These are phyloP conservation scores for Knufia petricola DNA, from an alignment of 2,329 filamentous ascomycete genomes.

Conservation along the genomic window DNA sequence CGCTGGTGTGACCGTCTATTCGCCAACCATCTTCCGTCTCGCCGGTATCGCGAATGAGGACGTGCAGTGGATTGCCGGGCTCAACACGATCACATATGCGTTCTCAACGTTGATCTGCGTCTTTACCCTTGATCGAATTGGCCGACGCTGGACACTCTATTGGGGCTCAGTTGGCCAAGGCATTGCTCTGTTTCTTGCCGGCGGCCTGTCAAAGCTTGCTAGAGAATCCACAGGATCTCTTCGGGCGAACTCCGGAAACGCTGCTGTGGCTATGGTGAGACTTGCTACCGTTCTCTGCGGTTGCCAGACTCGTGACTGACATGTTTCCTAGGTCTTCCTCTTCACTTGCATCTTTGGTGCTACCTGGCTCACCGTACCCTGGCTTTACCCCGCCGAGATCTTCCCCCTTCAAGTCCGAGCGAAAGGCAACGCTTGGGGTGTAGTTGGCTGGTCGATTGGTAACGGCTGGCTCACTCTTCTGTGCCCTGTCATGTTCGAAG, in stretches of 20 bases:
- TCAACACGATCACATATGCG: conserved; percentile 49
- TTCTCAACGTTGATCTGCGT: conserved; percentile 56
- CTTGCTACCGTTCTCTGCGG: too few species aligned
- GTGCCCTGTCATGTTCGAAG: conserved; percentile 52
- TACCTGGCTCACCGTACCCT: conserved; percentile 46
- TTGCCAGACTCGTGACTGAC: too few species aligned
- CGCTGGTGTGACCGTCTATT: conserved; percentile 56
- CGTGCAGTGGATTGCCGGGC: conserved; percentile 49
- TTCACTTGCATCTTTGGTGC: too few species aligned
- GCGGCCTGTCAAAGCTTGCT: conserved; percentile 49
- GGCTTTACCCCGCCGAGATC: conserved; percentile 63
- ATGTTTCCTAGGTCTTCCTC: too few species aligned
- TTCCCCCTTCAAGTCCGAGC: conserved; percentile 62
- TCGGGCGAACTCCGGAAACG: conserved; percentile 46
- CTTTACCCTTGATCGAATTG: conserved; percentile 60
- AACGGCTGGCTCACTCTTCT: conserved; percentile 56
- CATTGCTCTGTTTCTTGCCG: conserved; percentile 58
- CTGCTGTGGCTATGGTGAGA: conserved; percentile 62
- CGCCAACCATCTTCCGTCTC: conserved; percentile 53
- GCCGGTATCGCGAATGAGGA: conserved; percentile 42
- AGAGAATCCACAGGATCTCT: conserved; percentile 39
- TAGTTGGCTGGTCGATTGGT: conserved; percentile 66
- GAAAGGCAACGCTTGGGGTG: conserved; percentile 66
- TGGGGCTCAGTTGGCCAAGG: conserved; percentile 58
- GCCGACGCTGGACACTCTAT: conserved; percentile 58